These are phyloP conservation scores for Blastobotrys illinoisensis DNA, from an alignment of 1,139 yeast genomes.

Conservation along the genomic window DNA sequence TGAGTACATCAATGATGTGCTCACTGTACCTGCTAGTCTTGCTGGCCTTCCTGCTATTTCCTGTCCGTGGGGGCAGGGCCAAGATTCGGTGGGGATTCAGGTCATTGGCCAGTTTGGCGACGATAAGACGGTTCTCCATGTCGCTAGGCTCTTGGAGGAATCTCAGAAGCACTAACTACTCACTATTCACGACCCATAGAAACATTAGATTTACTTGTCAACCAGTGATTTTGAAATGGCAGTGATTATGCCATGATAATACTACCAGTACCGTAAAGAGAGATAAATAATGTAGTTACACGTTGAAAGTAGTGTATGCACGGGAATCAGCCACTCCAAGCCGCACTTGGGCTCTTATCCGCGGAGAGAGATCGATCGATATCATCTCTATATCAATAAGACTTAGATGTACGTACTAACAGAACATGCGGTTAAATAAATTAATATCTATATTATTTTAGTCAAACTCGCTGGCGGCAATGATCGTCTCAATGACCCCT, in stretches of 20 bases:
- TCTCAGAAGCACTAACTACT: not conserved
- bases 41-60: conserved; percentile 87
- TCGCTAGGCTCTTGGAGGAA: conserved; percentile 28
- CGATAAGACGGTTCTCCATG: conserved; percentile 55
- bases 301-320: not conserved
- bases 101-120: conserved; percentile 82
- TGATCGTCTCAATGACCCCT: conserved; percentile 9
- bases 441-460: not conserved
- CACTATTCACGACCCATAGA: not conserved
- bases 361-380: too few relatives aligned
- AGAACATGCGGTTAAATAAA: not conserved
- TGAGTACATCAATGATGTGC: conserved; percentile 71
- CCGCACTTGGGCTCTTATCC: too few relatives aligned
- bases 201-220: not conserved
- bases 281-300: not conserved
- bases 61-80: conserved; percentile 48
- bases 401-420: too few relatives aligned
- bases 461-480: not conserved
- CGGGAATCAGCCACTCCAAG: not conserved
- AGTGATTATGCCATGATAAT: too few relatives aligned
- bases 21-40: conserved; percentile 85
- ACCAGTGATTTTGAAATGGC: not conserved
- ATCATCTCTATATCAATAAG: too few relatives aligned
- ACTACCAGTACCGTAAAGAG: too few relatives aligned
- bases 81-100: conserved; percentile 58